Base-by-base conservation (phyloP, 2,329 filamentous ascomycete species). In the Boeremia exigua region DNA sequence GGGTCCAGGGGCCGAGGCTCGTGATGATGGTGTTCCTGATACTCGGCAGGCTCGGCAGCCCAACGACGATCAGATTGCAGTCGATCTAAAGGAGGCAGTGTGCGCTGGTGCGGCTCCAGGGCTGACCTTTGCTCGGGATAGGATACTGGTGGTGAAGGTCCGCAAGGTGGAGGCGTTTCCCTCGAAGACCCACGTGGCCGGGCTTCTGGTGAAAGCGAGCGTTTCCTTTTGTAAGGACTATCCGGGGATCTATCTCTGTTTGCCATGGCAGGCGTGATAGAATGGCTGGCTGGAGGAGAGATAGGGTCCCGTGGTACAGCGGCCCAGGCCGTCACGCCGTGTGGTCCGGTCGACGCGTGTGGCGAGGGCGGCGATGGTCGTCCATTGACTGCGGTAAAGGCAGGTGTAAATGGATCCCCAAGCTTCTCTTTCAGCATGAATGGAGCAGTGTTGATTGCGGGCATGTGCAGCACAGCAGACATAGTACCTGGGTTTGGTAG, bases 161-260 rank as follows among this genome's bases (percentile, higher is more conserved):
- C 46, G 15, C 42, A 40, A 34, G 45, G 52, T 29, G 34, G 39
- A 23, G 52, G 52, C 46, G 46, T 45, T 25, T 55, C 52, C 30
- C 29, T 39, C 10, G 53, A 55, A 28, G 53, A 46, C 11, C 29
- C 46, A 15, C 40, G 53, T 19, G 46, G 53, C n/a, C 34, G 46
- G 6, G 28, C 39, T 32, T 44, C 60, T 54, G 33, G 25, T 12
- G 53, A 55, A 36, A 9, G 78, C 6, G 90, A 91, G 57, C 90
- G 84, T 75, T 92, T 94, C 54, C 82, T 75, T 62, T 82, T 83
- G 67, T 86, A 85, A 75, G 71, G 65, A 49, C 67, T 72, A 12
- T 61, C 56, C 7, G 67, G 63, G 11, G 72, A 71, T 10, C 40
- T 51, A 15, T 65, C 66, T 47, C 58, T 54, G 19, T 57, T 59